Conservation (phyloP, 257 asterid species). For the Solanum virginianum region DNA sequence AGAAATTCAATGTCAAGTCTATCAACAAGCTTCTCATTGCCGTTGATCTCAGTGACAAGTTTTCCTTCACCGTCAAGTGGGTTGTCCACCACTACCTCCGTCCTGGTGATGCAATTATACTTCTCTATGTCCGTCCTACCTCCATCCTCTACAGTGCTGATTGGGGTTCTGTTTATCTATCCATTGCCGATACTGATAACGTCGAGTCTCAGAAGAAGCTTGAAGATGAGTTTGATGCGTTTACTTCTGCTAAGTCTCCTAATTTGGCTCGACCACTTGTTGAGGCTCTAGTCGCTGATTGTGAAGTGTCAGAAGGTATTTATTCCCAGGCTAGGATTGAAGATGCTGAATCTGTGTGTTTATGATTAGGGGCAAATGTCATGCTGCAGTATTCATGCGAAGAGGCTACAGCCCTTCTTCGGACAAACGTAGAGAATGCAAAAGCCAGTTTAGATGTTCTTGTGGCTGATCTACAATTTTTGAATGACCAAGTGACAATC, state of each 20-base stretch:
- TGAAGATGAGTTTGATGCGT: slow-evolving; percentile 24
- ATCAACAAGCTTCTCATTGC: slow-evolving; percentile 38
- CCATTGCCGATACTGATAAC: slow-evolving; percentile 4
- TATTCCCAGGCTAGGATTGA: slow-evolving; percentile 77
- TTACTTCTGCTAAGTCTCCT: slow-evolving; percentile 16
- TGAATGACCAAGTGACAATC: slow-evolving; percentile 88
- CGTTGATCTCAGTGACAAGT: slow-evolving; percentile 18
- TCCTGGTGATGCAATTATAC: slow-evolving; percentile 12
- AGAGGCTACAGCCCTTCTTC: slow-evolving; percentile 43
- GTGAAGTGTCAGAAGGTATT: slow-evolving; percentile 93
- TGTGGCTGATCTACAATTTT: slow-evolving; percentile 74
- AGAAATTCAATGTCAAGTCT: slow-evolving; percentile 51
- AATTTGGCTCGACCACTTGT: slow-evolving; percentile 19
- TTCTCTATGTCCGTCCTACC: slow-evolving; percentile 11
- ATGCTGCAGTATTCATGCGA: slow-evolving; percentile 90
- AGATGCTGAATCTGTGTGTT: slow-evolving; percentile 73
- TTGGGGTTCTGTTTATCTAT: slow-evolving; percentile 16
- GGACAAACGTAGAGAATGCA: slow-evolving; percentile 80
- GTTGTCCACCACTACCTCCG: slow-evolving; percentile 17
- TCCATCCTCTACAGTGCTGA: slow-evolving; percentile 19
- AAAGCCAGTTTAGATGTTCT: slow-evolving; percentile 83
- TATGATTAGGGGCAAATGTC: slow-evolving; percentile 98
- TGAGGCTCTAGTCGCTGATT: slow-evolving; percentile 52
- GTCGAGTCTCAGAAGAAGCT: slow-evolving; percentile 17
- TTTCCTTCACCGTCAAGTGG: slow-evolving; percentile 18